Percentiles rank a stretch among this genome's conserved stretches.
phyloP scores from a whole-genome alignment of 2,329 filamentous ascomycete genomes.

The Penicillium fuscoglaucum region DNA sequence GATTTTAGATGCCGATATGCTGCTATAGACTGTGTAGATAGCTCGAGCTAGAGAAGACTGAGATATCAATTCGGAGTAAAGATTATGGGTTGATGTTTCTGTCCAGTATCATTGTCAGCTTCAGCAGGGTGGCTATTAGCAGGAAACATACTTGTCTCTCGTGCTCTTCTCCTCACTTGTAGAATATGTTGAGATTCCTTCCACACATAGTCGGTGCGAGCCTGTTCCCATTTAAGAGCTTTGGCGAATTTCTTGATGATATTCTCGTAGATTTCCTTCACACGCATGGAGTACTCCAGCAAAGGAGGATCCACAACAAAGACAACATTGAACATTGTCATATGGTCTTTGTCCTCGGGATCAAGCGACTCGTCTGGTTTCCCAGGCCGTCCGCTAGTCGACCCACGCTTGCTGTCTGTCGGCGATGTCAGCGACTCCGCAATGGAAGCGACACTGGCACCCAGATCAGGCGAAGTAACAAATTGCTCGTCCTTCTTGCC shows the following conservation, averaged over 20 bases:
- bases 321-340: slow-evolving; percentile 98
- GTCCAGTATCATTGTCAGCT: slow-evolving; percentile 16
- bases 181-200: slow-evolving; percentile 84
- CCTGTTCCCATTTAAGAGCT: slow-evolving; percentile 88
- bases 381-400: slow-evolving; percentile 24
- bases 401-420: slow-evolving; percentile 28
- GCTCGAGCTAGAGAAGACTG: slow-evolving; percentile 78
- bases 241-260: slow-evolving; percentile 91
- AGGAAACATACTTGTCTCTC: slow-evolving; percentile 53
- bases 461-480: slow-evolving; percentile 28
- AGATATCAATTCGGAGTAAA: slow-evolving; percentile 50
- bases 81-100: slow-evolving; percentile 38
- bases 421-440: slow-evolving; percentile 26
- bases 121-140: not conserved
- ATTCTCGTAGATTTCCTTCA: slow-evolving; percentile 82
- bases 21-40: slow-evolving; percentile 77
- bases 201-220: slow-evolving; percentile 86
- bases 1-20: slow-evolving; percentile 80
- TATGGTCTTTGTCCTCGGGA: slow-evolving; percentile 55
- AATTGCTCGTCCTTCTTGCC: slow-evolving; percentile 34
- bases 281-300: slow-evolving; percentile 68
- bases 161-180: slow-evolving; percentile 75
- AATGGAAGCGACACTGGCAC: slow-evolving; percentile 33
- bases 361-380: slow-evolving; percentile 31
- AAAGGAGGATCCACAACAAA: slow-evolving; percentile 83